These are phyloP conservation scores for Chiua sp. DNA, from an alignment of 1,284 basidiomycete genomes.

Conservation along the genomic window DNA sequence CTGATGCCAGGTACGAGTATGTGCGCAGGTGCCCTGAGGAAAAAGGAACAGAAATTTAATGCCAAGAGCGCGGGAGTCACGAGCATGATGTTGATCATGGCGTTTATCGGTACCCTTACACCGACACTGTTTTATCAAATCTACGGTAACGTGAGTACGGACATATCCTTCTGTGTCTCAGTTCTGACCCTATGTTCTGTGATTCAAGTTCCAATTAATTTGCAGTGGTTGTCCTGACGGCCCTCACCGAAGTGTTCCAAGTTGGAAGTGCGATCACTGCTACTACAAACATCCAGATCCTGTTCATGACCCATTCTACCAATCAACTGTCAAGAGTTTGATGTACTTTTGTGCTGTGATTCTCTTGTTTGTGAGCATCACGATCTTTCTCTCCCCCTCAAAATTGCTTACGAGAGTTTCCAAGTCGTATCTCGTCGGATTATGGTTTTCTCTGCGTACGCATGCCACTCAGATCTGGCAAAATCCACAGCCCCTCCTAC, in stretches of 20 bases:
- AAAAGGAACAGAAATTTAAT: conserved; percentile 98
- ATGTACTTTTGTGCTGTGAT: conserved; percentile 96
- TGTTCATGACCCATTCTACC: conserved; percentile 94
- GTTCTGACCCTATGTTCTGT: conserved; percentile 5
- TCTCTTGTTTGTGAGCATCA: conserved; percentile 80
- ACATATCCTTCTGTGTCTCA: conserved; percentile 11
- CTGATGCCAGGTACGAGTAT: conserved; percentile 98
- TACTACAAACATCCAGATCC: conserved; percentile 97
- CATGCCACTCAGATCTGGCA: conserved; percentile 99
- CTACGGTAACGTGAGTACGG: conserved; percentile 87
- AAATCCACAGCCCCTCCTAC: conserved; percentile 88
- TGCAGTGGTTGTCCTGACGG: conserved; percentile 87
- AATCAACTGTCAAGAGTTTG: conserved; percentile 89
- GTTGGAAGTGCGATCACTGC: conserved; percentile 90
- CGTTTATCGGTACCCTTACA: conserved; percentile 95
- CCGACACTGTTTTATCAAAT: conserved; percentile 99
- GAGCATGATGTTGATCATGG: conserved; percentile 99
- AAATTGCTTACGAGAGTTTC: conserved; percentile 7
- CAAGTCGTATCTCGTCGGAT: conserved; percentile 94
- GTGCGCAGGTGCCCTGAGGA: conserved; percentile 90
- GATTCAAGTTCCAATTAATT: conserved; percentile 84
- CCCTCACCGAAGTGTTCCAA: conserved; percentile 45
- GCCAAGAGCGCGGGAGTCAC: conserved; percentile 98
- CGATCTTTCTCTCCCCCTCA: not conserved
- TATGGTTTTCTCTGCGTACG: conserved; percentile 99